Base-by-base conservation (phyloP, 2,329 filamentous ascomycete species). In the Trichoderma hamatum region DNA sequence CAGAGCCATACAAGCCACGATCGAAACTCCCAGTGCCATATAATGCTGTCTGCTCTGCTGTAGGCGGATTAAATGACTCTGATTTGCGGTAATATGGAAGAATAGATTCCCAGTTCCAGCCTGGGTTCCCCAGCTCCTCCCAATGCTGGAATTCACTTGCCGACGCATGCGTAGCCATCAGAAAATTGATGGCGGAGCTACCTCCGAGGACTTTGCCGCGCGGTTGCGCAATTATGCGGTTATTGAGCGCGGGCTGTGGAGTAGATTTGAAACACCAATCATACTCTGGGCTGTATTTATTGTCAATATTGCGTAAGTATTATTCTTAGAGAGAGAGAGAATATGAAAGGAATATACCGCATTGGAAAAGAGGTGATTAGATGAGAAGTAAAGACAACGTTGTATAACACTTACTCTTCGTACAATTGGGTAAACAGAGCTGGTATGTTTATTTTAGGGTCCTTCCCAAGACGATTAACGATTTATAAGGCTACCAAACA, bases 71-170 rank as follows among this genome's bases (percentile, higher is more conserved):
- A 49, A 81, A 80, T 3, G 70, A 72, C 71, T 83, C 80, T 13
- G 81, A 78, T 73, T 82, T 81, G 36, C 80, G 82, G 59, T 78
- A 76, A 68, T 80, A 80, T 0, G 76, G 75, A n/a, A 72, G 70
- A 32, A 80, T 68, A n/a, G 71, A 60, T 14, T 74, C 70, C 52
- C 70, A 76, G 51, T 73, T 70, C 75, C 75, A 77, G 21, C 73
- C 74, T 1, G 68, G 55, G 43, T 76, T 76, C n/a, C 75, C 75
- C 3, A 76, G 73, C 2, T 67, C 59, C 19, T 70, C 72, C 75
- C 75, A 77, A 0, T 71, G 71, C 32, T 77, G 72, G 24, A 74
- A 79, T 61, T 61, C 56, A 5, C n/a, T 55, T 26, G 30, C 21
- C 3, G 55, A 43, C 13, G 16, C 52, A 21, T 16, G 56, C n/a